These are phyloP conservation scores for Gyromitra esculenta DNA, from an alignment of 2,329 filamentous ascomycete species.

Conservation along the genomic window DNA sequence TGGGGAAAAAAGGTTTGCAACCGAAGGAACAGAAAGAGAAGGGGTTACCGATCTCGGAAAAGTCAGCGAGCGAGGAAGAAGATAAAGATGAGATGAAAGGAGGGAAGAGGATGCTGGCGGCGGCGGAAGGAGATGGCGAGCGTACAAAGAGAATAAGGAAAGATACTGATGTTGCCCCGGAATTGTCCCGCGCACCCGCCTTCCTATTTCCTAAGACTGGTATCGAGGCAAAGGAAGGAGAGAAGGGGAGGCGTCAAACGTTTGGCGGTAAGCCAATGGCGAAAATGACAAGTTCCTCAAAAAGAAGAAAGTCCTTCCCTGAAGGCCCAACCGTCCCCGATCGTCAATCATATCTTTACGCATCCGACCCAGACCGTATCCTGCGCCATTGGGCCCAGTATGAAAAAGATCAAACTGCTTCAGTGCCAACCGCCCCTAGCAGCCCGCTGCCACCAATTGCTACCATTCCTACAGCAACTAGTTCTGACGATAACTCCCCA, in stretches of 20 bases:
- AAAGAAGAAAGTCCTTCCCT: constrained; percentile 36
- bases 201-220: constrained; percentile 3
- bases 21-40: constrained; percentile 36
- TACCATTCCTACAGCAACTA: not conserved
- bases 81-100: constrained; percentile 28
- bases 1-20: constrained; percentile 33
- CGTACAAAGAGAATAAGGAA: constrained; percentile 22
- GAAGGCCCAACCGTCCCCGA: constrained; percentile 6
- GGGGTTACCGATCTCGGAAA: not conserved
- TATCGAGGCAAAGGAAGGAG: not conserved
- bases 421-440: not conserved
- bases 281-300: not conserved
- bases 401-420: constrained; percentile 15
- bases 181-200: not conserved
- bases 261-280: constrained; percentile 36
- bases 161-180: not conserved
- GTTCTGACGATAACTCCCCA: not conserved
- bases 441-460: not conserved
- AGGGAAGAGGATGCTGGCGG: constrained; percentile 21
- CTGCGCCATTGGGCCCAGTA: constrained; percentile 36
- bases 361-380: constrained; percentile 32
- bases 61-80: constrained; percentile 1
- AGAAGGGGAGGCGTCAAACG: constrained; percentile 36
- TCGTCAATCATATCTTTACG: constrained; percentile 45
- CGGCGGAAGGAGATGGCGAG: constrained; percentile 3